Evolutionary conservation across 805 yeast genomes (phyloP), one percentile per base, ranked within the genome.

Genomic region (Starmerella sirachaensis): DNA sequence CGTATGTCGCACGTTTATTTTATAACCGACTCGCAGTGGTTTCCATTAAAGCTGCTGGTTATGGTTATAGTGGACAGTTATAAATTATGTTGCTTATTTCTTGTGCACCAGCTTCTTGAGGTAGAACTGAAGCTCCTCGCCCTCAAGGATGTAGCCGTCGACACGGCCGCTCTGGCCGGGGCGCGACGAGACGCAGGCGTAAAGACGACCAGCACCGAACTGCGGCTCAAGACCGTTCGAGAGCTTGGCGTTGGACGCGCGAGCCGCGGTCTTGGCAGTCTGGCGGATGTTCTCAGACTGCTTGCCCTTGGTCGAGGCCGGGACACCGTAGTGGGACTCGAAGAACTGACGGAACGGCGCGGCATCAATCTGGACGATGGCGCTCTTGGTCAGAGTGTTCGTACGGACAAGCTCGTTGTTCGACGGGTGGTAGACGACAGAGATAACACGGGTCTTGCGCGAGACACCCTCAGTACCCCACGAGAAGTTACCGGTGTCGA

Each of bases 81-180:
- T 12, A 4, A 21, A 18, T 12, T 16, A 6, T n/a, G 58, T 59
- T 78, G 85, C 88, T 81, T 88, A 91, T 86, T 91, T 32, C 29
- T 32, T 88, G 50, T 49, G 51, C 68, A 95, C 93, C 69, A 91
- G 76, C 84, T 94, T 88, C 80, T 94, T 85, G 70, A 91, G 79
- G 94, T 91, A 91, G 93, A 91, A 91, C 69, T 97, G 97, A 71
- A 91, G 84, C 76, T 91, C 98, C 69, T 91, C 98, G 74, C 98
- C 98, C 78, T 91, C 98, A 69, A 91, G 82, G 73, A 91, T 80
- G 93, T 91, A 91, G 73, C 98, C 98, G 69, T 91, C 98, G 74
- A 85, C 79, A 76, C 98, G 93, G 72, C 98, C 98, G 57, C 94
- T 81, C 78, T 91, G 98, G 71, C 98, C 98, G 69, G 98, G 98